These are phyloP conservation scores for Solanum commersonii DNA, from an alignment of 257 asterid species.

Conservation along the genomic window DNA sequence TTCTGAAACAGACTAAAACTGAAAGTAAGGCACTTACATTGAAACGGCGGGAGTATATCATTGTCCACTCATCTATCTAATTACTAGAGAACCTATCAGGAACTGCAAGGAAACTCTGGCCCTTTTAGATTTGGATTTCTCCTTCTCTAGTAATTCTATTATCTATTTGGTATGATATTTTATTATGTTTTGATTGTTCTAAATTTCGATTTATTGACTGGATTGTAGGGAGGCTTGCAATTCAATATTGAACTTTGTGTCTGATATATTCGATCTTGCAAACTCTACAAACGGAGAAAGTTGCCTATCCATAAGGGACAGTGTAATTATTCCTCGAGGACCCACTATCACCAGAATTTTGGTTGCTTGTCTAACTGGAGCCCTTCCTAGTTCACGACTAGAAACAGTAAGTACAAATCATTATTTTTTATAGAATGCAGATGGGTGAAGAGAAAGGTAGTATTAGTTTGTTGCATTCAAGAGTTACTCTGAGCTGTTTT, in stretches of 20 bases:
- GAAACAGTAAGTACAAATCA: constrained; percentile 50
- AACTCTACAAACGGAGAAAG: constrained; percentile 60
- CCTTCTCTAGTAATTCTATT: not conserved
- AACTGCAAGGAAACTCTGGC: not conserved
- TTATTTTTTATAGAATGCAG: not conserved
- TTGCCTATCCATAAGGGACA: constrained; percentile 62
- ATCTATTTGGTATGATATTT: not conserved
- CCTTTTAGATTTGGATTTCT: not conserved
- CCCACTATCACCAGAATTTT: constrained; percentile 62
- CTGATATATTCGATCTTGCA: constrained; percentile 73
- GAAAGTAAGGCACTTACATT: not conserved
- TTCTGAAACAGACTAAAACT: not conserved
- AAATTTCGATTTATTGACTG: not conserved
- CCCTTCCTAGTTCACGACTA: constrained; percentile 84
- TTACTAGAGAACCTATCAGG: not conserved
- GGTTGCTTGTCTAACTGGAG: constrained; percentile 84
- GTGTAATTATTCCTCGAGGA: constrained; percentile 75
- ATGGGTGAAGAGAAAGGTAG: not conserved
- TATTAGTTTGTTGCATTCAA: not conserved
- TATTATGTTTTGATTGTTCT: not conserved
- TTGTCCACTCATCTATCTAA: not conserved
- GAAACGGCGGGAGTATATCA: not conserved
- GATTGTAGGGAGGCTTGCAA: constrained; percentile 94
- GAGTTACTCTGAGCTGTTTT: constrained; percentile 7
- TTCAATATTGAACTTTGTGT: constrained; percentile 72